Percentiles rank a stretch among this genome's conserved stretches.
Conservation (phyloP, 2,329 filamentous ascomycete species). For the Elsinoe arachidis region DNA sequence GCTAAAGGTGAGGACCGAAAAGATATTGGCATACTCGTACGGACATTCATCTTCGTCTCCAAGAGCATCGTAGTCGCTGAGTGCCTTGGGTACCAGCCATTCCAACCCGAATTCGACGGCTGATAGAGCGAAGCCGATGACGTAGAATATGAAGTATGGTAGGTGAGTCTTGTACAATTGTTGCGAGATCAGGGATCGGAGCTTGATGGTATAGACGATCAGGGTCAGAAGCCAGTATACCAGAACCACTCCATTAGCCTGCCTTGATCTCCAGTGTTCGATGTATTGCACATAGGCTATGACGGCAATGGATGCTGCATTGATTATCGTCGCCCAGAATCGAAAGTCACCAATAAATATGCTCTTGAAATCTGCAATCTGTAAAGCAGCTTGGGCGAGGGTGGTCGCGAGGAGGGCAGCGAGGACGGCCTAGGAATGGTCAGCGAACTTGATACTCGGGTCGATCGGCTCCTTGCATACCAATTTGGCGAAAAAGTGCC, state of each 20-base stretch:
- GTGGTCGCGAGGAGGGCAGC: slow-evolving; percentile 59
- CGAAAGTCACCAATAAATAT: slow-evolving; percentile 76
- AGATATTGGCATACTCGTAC: slow-evolving; percentile 85
- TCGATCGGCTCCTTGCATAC: slow-evolving; percentile 39
- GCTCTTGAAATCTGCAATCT: slow-evolving; percentile 59
- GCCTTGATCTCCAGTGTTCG: slow-evolving; percentile 73
- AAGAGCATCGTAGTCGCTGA: slow-evolving; percentile 59
- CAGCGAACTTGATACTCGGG: slow-evolving; percentile 7
- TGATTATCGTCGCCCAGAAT: slow-evolving; percentile 70
- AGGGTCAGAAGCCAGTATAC: slow-evolving; percentile 89
- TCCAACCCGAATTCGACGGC: slow-evolving; percentile 66
- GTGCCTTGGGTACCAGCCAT: slow-evolving; percentile 75
- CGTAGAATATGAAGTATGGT: slow-evolving; percentile 71
- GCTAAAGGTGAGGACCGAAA: slow-evolving; percentile 85
- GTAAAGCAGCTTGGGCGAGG: slow-evolving; percentile 63
- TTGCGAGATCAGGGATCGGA: slow-evolving; percentile 76
- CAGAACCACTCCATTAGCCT: slow-evolving; percentile 78
- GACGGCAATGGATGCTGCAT: slow-evolving; percentile 62
- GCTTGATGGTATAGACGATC: slow-evolving; percentile 69
- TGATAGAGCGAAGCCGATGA: slow-evolving; percentile 61
- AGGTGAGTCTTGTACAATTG: slow-evolving; percentile 57
- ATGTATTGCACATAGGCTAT: slow-evolving; percentile 76
- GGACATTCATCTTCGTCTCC: slow-evolving; percentile 64
- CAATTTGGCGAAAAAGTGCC: slow-evolving; percentile 90
- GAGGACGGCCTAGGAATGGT: slow-evolving; percentile 48